Conservation (phyloP, 805 yeast genomes). For the Debaryomyces castellii region DNA sequence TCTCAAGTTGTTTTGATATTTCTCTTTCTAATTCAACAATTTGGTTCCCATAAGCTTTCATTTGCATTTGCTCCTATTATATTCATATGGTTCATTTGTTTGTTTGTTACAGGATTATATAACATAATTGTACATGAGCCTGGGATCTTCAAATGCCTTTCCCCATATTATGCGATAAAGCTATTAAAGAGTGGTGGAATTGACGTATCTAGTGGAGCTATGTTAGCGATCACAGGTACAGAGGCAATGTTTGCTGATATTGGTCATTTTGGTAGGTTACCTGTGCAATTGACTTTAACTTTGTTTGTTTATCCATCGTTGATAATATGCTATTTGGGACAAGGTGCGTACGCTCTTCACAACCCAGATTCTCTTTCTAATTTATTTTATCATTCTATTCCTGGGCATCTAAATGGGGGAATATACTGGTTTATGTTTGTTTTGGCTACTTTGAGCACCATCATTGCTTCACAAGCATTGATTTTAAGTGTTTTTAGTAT, state of each 20-base stretch:
- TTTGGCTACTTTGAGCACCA: slow-evolving; percentile 52
- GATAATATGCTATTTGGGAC: slow-evolving; percentile 56
- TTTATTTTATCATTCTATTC: slow-evolving; percentile 50
- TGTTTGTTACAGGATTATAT: slow-evolving; percentile 46
- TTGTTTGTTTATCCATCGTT: slow-evolving; percentile 52
- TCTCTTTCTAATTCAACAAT: slow-evolving; percentile 47
- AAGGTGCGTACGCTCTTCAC: slow-evolving; percentile 47
- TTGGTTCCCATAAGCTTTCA: slow-evolving; percentile 52
- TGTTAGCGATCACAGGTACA: slow-evolving; percentile 57
- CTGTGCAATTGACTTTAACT: slow-evolving; percentile 49
- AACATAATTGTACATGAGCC: slow-evolving; percentile 45
- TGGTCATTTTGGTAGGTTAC: slow-evolving; percentile 52
- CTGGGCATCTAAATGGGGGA: slow-evolving; percentile 45
- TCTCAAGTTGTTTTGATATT: slow-evolving; percentile 47
- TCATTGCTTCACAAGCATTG: slow-evolving; percentile 62
- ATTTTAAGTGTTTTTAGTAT: slow-evolving; percentile 57
- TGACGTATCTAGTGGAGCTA: slow-evolving; percentile 48
- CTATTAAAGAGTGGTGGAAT: slow-evolving; percentile 39
- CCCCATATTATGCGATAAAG: slow-evolving; percentile 52
- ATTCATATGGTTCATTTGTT: slow-evolving; percentile 48
- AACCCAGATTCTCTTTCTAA: slow-evolving; percentile 41
- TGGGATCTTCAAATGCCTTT: slow-evolving; percentile 45
- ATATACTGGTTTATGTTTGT: slow-evolving; percentile 53
- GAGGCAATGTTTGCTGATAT: slow-evolving; percentile 68
- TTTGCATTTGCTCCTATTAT: slow-evolving; percentile 55